Conservation (phyloP, 208 protist genomes). For the Porcisia deanei region DNA sequence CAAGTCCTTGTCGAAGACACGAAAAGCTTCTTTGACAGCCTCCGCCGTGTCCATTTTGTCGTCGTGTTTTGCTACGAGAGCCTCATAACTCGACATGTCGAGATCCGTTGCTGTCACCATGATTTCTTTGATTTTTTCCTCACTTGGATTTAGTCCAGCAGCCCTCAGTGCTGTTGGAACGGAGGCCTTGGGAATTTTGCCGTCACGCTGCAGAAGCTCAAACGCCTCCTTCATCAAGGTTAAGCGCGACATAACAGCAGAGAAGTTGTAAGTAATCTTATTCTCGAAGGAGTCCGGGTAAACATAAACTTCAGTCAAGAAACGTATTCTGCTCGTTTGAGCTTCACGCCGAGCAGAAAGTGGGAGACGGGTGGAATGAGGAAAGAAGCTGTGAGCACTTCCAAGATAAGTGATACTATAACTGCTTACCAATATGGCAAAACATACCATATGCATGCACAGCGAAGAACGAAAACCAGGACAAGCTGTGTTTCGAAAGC, state of each 20-base stretch:
- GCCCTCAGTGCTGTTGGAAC: slow-evolving; percentile 86
- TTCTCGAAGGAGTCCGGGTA: not conserved
- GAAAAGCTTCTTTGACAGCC: slow-evolving; percentile 96
- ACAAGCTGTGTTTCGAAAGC: not conserved
- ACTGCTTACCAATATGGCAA: not conserved
- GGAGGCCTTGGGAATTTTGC: slow-evolving; percentile 84
- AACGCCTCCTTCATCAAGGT: slow-evolving; percentile 89
- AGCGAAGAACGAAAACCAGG: not conserved
- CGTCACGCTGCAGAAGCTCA: slow-evolving; percentile 90
- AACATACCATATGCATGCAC: not conserved
- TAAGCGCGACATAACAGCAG: slow-evolving; percentile 50
- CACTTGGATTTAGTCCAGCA: slow-evolving; percentile 92
- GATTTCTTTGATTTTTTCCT: slow-evolving; percentile 90
- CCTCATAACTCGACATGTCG: slow-evolving; percentile 84
- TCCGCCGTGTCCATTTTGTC: slow-evolving; percentile 93
- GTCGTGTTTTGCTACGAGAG: slow-evolving; percentile 83
- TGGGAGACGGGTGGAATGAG: not conserved
- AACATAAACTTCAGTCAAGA: not conserved
- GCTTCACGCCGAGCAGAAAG: not conserved
- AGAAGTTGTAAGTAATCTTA: not conserved
- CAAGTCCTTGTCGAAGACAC: slow-evolving; percentile 96
- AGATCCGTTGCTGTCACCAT: slow-evolving; percentile 75
- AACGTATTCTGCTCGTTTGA: not conserved
- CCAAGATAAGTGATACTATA: not conserved
- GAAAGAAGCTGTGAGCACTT: not conserved